Evolutionary conservation across 306 rosid genomes (phyloP).

Genomic region (Malus orientalis): DNA sequence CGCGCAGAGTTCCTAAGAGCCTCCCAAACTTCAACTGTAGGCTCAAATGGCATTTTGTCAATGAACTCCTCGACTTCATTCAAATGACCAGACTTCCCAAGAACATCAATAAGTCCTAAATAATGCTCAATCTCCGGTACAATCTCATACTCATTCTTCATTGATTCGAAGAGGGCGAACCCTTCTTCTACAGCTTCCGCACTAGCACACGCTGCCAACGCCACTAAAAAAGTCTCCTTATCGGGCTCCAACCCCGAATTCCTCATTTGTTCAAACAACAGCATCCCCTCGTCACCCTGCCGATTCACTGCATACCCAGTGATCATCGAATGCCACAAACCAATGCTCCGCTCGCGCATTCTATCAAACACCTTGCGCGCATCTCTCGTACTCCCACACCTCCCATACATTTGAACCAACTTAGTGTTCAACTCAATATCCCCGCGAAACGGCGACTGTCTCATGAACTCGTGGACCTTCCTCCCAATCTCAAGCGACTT

Average conservation of each 20-base stretch:
- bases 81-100: slow-evolving; percentile 66
- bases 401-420: slow-evolving; percentile 41
- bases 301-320: slow-evolving; percentile 46
- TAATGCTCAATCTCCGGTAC: slow-evolving; percentile 49
- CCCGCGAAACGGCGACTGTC: slow-evolving; percentile 32
- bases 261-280: slow-evolving; percentile 55
- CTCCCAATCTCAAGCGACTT: slow-evolving; percentile 42
- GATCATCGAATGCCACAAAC: slow-evolving; percentile 64
- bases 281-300: slow-evolving; percentile 45
- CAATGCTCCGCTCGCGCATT: slow-evolving; percentile 45
- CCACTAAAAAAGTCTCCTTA: slow-evolving; percentile 37
- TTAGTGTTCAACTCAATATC: slow-evolving; percentile 43
- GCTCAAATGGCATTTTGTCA: slow-evolving; percentile 47
- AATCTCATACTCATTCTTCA: slow-evolving; percentile 47
- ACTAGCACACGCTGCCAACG: slow-evolving; percentile 58
- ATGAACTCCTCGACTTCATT: slow-evolving; percentile 65
- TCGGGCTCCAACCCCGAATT: slow-evolving; percentile 38
- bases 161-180: slow-evolving; percentile 29
- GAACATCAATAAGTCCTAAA: slow-evolving; percentile 38
- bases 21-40: slow-evolving; percentile 39
- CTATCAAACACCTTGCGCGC: slow-evolving; percentile 69
- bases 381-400: slow-evolving; percentile 55
- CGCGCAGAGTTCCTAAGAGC: slow-evolving; percentile 39
- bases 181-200: slow-evolving; percentile 66
- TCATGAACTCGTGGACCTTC: slow-evolving; percentile 46